Conservation (phyloP, 352 stramenopile species). For the Pythium coloratum region DNA sequence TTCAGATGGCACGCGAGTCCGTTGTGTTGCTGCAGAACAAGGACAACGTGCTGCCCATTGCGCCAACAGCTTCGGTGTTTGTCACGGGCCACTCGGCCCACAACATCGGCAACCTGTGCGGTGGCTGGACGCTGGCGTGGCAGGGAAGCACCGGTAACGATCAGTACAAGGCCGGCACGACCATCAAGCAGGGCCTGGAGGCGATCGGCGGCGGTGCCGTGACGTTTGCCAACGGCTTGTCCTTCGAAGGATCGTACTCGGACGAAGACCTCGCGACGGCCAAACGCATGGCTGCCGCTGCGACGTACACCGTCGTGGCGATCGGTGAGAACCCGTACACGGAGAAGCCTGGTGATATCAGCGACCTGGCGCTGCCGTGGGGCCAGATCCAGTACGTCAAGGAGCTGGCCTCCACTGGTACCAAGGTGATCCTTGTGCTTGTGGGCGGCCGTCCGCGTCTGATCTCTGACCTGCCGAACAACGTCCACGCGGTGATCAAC, state of each 20-base stretch:
- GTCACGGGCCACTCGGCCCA: constrained; percentile 70
- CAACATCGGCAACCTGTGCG: constrained; percentile 70
- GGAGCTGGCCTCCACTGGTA: constrained; percentile 54
- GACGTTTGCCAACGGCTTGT: constrained; percentile 53
- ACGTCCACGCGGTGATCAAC: constrained; percentile 74
- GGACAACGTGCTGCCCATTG: constrained; percentile 54
- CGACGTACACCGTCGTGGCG: constrained; percentile 70
- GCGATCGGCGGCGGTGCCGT: constrained; percentile 35
- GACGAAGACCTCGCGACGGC: constrained; percentile 46
- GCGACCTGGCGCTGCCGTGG: constrained; percentile 59
- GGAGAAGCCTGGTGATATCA: constrained; percentile 86
- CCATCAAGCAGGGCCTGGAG: constrained; percentile 56
- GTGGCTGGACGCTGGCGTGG: constrained; percentile 84
- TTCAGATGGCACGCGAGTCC: constrained; percentile 31
- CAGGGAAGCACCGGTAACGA: constrained; percentile 73
- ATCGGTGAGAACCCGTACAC: constrained; percentile 80
- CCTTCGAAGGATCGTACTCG: constrained; percentile 57
- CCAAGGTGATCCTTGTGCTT: constrained; percentile 81
- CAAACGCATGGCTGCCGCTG: constrained; percentile 44
- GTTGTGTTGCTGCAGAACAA: constrained; percentile 87
- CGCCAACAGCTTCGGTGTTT: constrained; percentile 38
- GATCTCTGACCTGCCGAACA: constrained; percentile 52
- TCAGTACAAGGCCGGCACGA: constrained; percentile 59
- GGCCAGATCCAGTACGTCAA: constrained; percentile 81
- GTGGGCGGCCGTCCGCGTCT: constrained; percentile 78